Evolutionary conservation across 2,329 filamentous ascomycete genomes (phyloP), one percentile per base, ranked within the genome.

Genomic region (Penicillium concentricum): DNA sequence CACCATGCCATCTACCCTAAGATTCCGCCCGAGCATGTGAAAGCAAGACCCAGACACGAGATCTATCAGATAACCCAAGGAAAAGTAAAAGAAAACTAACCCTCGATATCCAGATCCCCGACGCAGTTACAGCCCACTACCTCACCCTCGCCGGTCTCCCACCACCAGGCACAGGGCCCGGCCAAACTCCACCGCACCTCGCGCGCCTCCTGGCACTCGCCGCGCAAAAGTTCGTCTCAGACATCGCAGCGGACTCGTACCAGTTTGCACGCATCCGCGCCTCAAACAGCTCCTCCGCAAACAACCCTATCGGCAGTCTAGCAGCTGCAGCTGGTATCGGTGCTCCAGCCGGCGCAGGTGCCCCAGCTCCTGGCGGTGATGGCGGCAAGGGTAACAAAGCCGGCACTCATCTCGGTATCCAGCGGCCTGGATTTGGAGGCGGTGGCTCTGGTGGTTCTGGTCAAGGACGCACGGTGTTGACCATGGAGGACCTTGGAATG

Each of bases 401-500:
- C 35, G 80, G 79, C 51, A 85, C 65, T 2, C 83, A 87, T 71
- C 78, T 89, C 62, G 91, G 87, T 3, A 88, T 90, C 59, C 89
- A 92, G 78, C 79, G 90, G 49, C 85, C 89, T 24, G 90, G 90
- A 0, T 93, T 87, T 69, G 91, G 91, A 16, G 94, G 93, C 61
- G 93, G 93, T 65, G 92, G 92, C 0, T 90, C 92, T 69, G 92
- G 92, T 28, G 90, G 91, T 1, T 90, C 87, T 54, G 76, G 75
- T 7, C 91, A 95, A 78, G 96, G 95, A 62, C 84, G 92, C 61
- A 97, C 94, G 18, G 93, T 99, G 54, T 81, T 99, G 60, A 97
- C 94, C 0, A 97, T 99, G 94, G 94, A 99, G 77, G 94, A 99
- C 74, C 76, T 99, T 67, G 94, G 94, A 16, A 97, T 97, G 92